Evolutionary conservation across 2,329 filamentous ascomycete genomes (phyloP).

Genomic region (Botryotinia calthae): DNA sequence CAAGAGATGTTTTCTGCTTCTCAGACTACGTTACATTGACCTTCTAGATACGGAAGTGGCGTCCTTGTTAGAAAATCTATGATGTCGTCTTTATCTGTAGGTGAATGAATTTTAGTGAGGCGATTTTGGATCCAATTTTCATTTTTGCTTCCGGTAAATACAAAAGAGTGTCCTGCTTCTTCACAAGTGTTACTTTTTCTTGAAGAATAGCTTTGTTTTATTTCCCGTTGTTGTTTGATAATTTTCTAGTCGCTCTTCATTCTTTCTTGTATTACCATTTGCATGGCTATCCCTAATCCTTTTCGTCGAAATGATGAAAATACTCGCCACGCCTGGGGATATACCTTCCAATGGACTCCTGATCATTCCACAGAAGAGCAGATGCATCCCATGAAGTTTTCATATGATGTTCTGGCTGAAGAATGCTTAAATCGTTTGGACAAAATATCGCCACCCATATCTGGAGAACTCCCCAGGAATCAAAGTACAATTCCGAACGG

Average conservation of each 20-base stretch:
- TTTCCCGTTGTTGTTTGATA: background rate
- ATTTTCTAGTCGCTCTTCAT: background rate
- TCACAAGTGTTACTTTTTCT: background rate
- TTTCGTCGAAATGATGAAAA: slow-evolving; percentile 31
- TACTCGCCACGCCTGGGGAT: slow-evolving; percentile 51
- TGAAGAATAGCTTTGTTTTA: no score
- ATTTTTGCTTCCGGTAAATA: background rate
- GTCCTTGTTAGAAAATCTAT: background rate
- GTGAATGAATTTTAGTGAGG: background rate
- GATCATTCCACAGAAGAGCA: slow-evolving; percentile 61
- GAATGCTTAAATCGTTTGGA: slow-evolving; percentile 64
- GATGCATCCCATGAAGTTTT: slow-evolving; percentile 57
- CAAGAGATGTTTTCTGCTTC: background rate
- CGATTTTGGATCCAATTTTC: background rate
- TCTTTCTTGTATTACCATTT: background rate
- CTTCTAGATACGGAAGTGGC: background rate
- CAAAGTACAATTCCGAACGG: slow-evolving; percentile 39
- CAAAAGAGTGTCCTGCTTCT: background rate
- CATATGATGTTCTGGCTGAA: slow-evolving; percentile 67
- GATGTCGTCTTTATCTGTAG: background rate
- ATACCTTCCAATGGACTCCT: slow-evolving; percentile 67
- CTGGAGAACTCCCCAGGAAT: slow-evolving; percentile 30
- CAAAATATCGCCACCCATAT: slow-evolving; percentile 51
- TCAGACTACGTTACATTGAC: background rate
- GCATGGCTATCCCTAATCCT: slow-evolving; percentile 23